Conservation (phyloP, 495 filamentous ascomycete species). For the Hyaloscypha variabilis region DNA sequence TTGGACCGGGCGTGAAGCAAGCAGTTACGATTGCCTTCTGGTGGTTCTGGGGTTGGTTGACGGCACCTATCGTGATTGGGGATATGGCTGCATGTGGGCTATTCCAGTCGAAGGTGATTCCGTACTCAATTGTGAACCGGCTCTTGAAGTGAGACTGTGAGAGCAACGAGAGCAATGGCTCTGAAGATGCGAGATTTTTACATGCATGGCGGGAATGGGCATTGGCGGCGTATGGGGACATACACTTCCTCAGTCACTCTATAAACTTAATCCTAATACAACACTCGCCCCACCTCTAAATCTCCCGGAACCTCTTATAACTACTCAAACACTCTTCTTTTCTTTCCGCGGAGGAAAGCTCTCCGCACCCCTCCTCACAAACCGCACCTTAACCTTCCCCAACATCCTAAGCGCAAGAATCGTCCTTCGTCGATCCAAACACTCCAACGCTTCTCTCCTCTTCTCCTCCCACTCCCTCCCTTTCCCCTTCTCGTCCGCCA, state of each 20-base stretch:
- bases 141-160: neutral
- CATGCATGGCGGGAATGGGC: neutral
- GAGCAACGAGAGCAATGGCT: no score
- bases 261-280: constrained; percentile 5
- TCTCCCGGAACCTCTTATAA: neutral
- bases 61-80: constrained; percentile 4
- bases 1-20: neutral
- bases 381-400: constrained; percentile 18
- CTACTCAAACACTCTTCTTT: neutral
- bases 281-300: neutral
- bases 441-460: constrained; percentile 9
- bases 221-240: neutral
- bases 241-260: neutral
- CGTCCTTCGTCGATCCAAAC: neutral
- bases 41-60: constrained; percentile 6
- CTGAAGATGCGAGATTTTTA: neutral
- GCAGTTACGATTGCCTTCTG: neutral
- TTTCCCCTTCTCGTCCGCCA: constrained; percentile 62
- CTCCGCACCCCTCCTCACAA: constrained; percentile 18
- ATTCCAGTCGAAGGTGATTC: neutral
- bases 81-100: constrained; percentile 3
- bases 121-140: neutral
- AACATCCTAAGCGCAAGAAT: constrained; percentile 18
- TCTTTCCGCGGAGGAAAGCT: constrained; percentile 1
- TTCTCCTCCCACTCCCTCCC: constrained; percentile 25